A percentile compares a stretch with the other conserved stretches of the same genome.
Evolutionary conservation across 2,329 filamentous ascomycete genomes (phyloP).

Genomic region (Fusarium piperis): DNA sequence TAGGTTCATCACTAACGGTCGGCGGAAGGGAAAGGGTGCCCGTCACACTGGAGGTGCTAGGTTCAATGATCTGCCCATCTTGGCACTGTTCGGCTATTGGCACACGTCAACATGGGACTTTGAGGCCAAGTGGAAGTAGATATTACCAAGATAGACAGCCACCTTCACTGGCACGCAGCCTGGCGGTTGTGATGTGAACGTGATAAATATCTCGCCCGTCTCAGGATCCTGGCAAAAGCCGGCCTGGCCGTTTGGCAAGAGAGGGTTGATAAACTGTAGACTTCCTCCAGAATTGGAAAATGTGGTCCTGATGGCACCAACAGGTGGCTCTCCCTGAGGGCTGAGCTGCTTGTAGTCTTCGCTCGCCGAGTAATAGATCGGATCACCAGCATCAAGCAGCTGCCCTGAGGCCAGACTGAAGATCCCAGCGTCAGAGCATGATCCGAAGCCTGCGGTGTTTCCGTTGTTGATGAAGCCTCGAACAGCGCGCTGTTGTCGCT

Average conservation of each 20-base stretch:
- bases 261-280: neutral
- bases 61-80: neutral
- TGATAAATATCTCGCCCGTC: neutral
- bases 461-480: neutral
- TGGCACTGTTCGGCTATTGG: neutral
- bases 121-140: fast-evolving
- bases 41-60: neutral
- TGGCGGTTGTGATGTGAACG: neutral
- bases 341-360: neutral
- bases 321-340: neutral
- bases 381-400: neutral
- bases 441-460: neutral
- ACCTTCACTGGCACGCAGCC: neutral
- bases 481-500: neutral
- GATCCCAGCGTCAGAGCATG: neutral
- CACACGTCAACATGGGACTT: neutral
- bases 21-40: neutral
- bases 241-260: neutral
- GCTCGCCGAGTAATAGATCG: neutral
- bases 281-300: neutral
- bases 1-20: neutral
- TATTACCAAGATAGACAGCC: neutral
- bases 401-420: neutral
- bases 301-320: neutral
- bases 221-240: neutral